phyloP scores from a whole-genome alignment of 1,284 basidiomycete species.

The Sparassis latifolia region DNA sequence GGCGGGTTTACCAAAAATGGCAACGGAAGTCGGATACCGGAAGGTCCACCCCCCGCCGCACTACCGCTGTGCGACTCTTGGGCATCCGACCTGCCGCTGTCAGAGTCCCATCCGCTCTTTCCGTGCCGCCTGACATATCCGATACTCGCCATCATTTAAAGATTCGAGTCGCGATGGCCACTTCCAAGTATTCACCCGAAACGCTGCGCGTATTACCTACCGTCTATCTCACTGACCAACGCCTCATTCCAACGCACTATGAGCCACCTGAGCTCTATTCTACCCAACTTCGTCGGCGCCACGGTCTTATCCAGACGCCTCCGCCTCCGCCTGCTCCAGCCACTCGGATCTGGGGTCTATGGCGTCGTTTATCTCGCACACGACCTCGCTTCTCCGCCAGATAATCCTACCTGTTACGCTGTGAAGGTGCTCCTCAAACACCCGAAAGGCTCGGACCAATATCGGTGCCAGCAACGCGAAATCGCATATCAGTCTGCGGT shows the following conservation, averaged over 20 bases:
- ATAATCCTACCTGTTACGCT: constrained; percentile 31
- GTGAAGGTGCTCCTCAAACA: constrained; percentile 61
- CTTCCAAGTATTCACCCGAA: too few relatives aligned
- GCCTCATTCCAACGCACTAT: constrained; percentile 7
- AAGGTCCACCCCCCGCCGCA: too few relatives aligned
- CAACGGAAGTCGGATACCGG: background rate
- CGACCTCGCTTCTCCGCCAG: constrained; percentile 27
- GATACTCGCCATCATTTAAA: background rate
- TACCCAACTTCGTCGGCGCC: constrained; percentile 22
- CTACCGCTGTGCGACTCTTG: too few relatives aligned
- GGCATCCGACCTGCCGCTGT: background rate
- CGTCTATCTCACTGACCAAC: too few relatives aligned
- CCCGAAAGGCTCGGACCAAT: constrained; percentile 54
- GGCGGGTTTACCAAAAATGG: background rate
- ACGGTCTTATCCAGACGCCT: constrained; percentile 12
- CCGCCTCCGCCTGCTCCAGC: constrained; percentile 37
- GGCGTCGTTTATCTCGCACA: constrained; percentile 60
- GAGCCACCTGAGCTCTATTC: constrained; percentile 21
- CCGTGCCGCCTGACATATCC: background rate
- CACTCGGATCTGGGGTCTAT: constrained; percentile 60
- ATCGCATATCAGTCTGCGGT: constrained; percentile 44
- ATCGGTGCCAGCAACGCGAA: constrained; percentile 23
- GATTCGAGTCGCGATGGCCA: too few relatives aligned
- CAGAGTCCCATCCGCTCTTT: background rate
- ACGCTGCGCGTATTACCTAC: too few relatives aligned